Evolutionary conservation across 83 land plant genomes (phyloP), one percentile per base, ranked within the genome.

Genomic region (Larix sibirica): DNA sequence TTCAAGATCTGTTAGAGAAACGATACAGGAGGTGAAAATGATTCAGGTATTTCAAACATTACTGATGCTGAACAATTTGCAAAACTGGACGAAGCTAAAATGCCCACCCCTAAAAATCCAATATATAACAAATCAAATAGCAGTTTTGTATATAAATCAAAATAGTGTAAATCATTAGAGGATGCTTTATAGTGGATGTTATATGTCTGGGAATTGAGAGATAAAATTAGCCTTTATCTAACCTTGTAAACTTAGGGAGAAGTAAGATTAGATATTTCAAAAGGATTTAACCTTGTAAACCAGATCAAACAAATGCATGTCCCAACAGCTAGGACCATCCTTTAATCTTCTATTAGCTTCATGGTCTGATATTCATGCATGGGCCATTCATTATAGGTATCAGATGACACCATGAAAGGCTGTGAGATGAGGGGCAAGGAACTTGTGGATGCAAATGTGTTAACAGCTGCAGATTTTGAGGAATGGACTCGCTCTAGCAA

Each of bases 1-100:
- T 74, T 84, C 94, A 79, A 83, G 85, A 82, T 91, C 95, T 31
- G 85, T 93, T 66, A 86, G 88, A 84, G 93, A 93, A 70, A 54
- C 91, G 5, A 87, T 93, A 81, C 93, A 93, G 60, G 95, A 93
- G 79, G 95, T 93, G 74, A 84, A 93, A 84, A 83, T 93, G 91
- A 87, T 93, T 40, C 95, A 93, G 95, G 95, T 92, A 67, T 42
- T 63, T 69, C 42, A 36, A 69, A 40, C 44, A 33, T 17, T 68
- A 17, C 38, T 36, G 38, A n/a, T 58, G 36, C 67, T 6, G 23
- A 1, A 24, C 6, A 28, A 24, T 40, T 69, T 69, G 74, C 42
- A 36, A 69, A 69, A 69, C 20, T 69, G 6, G 21, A 69, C 3
- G 38, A 5, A 68, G 74, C 18, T 36, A 20, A 69, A 69, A 69